These are phyloP conservation scores for Pythium pyrilobum DNA, from an alignment of 352 stramenopile species.

Conservation along the genomic window DNA sequence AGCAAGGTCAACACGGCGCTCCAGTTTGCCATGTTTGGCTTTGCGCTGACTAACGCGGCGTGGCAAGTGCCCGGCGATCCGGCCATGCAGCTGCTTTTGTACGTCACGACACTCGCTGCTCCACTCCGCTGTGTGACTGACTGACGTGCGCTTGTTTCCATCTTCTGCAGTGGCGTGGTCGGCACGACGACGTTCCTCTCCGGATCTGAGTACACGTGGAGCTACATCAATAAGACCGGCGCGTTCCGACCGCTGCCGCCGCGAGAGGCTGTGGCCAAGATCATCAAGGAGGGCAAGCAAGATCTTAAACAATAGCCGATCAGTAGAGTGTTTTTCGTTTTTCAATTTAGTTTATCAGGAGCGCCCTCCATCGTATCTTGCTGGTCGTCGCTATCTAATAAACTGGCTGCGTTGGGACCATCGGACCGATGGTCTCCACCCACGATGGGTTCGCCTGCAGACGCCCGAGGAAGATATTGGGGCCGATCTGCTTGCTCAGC, in stretches of 20 bases:
- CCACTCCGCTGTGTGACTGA: no score
- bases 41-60: conserved; percentile 66
- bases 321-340: background rate
- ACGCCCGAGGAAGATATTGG: conserved; percentile 75
- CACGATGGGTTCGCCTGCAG: conserved; percentile 66
- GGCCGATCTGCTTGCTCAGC: conserved; percentile 73
- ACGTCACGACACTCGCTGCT: no score
- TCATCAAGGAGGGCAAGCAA: background rate
- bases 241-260: conserved; percentile 50
- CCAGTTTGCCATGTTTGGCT: conserved; percentile 68
- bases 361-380: no score
- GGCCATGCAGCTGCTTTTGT: conserved; percentile 64
- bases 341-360: background rate
- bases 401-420: conserved; percentile 12
- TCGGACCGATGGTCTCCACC: conserved; percentile 48
- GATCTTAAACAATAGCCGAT: background rate
- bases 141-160: background rate
- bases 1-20: conserved; percentile 83
- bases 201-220: conserved; percentile 68
- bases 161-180: conserved; percentile 43
- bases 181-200: conserved; percentile 73
- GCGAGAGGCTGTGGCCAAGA: background rate
- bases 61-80: conserved; percentile 59
- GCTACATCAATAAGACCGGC: conserved; percentile 66
- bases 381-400: background rate